phyloP scores from a whole-genome alignment of 2,329 filamentous ascomycete genomes.

The Pseudocercospora musae region DNA sequence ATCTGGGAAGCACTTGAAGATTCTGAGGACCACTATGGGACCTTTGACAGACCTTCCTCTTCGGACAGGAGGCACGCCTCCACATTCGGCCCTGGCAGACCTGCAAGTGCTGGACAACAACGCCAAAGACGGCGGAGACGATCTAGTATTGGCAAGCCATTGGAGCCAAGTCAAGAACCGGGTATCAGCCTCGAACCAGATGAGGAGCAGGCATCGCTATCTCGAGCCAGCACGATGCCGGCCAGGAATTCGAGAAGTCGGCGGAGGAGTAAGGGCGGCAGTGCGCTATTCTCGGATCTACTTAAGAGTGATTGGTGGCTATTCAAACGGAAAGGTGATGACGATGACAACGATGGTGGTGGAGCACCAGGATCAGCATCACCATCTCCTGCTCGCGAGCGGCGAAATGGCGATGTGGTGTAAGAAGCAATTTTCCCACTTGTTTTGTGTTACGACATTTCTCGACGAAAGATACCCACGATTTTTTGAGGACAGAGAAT shows the following conservation, averaged over 20 bases:
- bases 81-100: conserved; percentile 1
- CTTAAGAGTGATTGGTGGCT: conserved; percentile 32
- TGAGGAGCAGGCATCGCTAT: conserved; percentile 1
- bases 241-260: conserved; percentile 13
- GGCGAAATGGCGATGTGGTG: background rate
- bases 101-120: conserved; percentile 16
- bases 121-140: conserved; percentile 19
- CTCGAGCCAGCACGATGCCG: conserved; percentile 24
- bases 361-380: background rate
- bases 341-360: conserved; percentile 6
- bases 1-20: conserved; percentile 35
- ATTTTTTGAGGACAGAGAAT: background rate
- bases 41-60: conserved; percentile 18
- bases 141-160: conserved; percentile 20
- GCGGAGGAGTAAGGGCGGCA: conserved; percentile 24
- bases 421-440: background rate
- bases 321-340: conserved; percentile 21
- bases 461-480: background rate
- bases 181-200: background rate
- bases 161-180: conserved; percentile 7
- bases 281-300: conserved; percentile 34
- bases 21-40: conserved; percentile 26
- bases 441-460: background rate
- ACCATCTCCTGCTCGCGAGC: background rate
- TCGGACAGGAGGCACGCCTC: background rate